Percentiles rank a stretch among this genome's conserved stretches.
Conservation (phyloP, 2,329 filamentous ascomycete species). For the Incumbomyces lentus region DNA sequence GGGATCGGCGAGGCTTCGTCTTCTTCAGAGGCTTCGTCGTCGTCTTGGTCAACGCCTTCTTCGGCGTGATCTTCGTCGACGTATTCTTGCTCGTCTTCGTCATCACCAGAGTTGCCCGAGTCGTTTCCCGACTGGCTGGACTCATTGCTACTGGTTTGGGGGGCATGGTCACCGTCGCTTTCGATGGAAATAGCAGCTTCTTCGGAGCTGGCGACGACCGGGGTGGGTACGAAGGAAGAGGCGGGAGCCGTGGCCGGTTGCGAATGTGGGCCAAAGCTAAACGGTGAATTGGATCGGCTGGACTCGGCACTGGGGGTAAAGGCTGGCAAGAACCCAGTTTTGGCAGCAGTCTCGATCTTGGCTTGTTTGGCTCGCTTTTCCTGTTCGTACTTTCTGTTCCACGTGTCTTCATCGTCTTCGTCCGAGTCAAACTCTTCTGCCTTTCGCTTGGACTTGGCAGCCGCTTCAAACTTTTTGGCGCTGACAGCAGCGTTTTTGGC, state of each 20-base stretch:
- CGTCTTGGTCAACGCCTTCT: constrained; percentile 11
- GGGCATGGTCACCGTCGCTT: constrained; percentile 7
- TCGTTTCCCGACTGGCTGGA: constrained; percentile 11
- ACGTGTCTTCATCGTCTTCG: constrained; percentile 40
- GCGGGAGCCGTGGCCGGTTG: constrained; percentile 13
- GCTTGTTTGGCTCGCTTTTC: constrained; percentile 36
- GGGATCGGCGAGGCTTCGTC: constrained; percentile 9
- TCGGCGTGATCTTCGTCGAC: constrained; percentile 11
- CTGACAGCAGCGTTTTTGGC: constrained; percentile 24
- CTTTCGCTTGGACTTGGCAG: constrained; percentile 39
- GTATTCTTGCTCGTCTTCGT: constrained; percentile 6
- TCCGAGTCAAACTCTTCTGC: constrained; percentile 43
- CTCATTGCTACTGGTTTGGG: constrained; percentile 4
- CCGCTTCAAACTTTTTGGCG: constrained; percentile 31
- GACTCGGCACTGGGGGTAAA: constrained; percentile 8
- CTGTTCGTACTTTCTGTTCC: constrained; percentile 37
- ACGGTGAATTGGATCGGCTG: constrained; percentile 11
- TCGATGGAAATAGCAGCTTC: constrained; percentile 12
- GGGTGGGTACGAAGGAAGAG: constrained; percentile 9
- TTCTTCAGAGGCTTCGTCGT: constrained; percentile 14
- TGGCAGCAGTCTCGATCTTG: constrained; percentile 29
- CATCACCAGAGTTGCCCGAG: constrained; percentile 12
- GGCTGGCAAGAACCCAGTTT: constrained; percentile 22
- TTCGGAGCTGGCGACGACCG: constrained; percentile 9
- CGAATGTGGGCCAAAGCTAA: constrained; percentile 24